Base-by-base conservation (phyloP, 805 yeast species). In the Saturnispora besseyi region DNA sequence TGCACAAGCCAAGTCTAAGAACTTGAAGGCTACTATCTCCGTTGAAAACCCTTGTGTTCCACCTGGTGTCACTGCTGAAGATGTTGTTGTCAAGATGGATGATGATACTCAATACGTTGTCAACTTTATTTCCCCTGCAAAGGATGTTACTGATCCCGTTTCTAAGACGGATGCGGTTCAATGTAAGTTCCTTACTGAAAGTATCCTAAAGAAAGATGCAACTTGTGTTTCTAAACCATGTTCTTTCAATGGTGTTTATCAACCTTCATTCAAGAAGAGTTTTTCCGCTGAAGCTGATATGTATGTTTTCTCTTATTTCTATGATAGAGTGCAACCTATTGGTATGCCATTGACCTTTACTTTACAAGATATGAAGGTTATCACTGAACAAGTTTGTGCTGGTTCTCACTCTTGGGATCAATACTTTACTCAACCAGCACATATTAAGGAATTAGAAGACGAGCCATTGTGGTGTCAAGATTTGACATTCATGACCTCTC, bases 391-490 rank as follows among this genome's bases (percentile, higher is more conserved):
- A 54, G 97, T 95, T 21, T 93, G 99, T 69, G 77, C 79, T 37
- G 99, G 99, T 45, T 79, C 80, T 57, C 70, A 74, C 2, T 72
- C 79, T 41, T 91, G 96, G 95, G 74, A 79, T 38, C 72, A 71
- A 50, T 71, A 84, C 53, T 72, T 87, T 63, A 57, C 77, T 53
- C 81, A 88, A 46, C 78, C 84, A 46, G 82, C 78, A 18, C 84
- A 91, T 29, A 68, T 88, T 41, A 71, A 74, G 37, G 78, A 81
- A 54, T 76, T 93, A 57, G 70, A 74, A 55, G 76, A 77, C 42
- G 93, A 91, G 65, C 96, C 98, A 41, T 82, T 84, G 60, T 91
- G 96, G 95, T 93, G 99, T 69, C 68, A 84, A 61, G 99, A 93
- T 63, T 75, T 93, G 56, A 82, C 90, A 10, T 93, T 87, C 77